These are phyloP conservation scores for Gnaphalium uliginosum DNA, from an alignment of 129 eudicot species.

Conservation along the genomic window DNA sequence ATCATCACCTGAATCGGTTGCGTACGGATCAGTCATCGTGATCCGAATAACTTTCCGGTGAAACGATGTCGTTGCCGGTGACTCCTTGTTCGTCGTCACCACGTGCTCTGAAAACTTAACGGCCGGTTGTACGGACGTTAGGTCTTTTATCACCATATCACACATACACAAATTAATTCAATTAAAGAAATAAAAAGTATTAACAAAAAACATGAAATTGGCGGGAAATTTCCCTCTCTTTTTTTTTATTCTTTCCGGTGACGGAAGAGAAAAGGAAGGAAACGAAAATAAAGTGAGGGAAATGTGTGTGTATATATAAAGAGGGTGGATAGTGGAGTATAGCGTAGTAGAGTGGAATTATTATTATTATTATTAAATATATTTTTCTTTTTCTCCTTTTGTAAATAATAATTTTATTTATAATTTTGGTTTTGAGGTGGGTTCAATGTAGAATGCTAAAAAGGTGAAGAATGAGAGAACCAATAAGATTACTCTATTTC, in stretches of 20 bases:
- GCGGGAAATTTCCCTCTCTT: slow-evolving; percentile 45
- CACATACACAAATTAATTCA: background rate
- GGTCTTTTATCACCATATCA: slow-evolving; percentile 12
- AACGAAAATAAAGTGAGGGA: slow-evolving; percentile 10
- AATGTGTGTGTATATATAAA: slow-evolving; percentile 11
- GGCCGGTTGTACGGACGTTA: slow-evolving; percentile 32
- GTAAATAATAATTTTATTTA: too few relatives aligned
- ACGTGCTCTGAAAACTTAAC: slow-evolving; percentile 52
- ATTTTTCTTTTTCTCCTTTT: too few relatives aligned
- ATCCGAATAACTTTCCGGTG: slow-evolving; percentile 38
- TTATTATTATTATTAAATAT: too few relatives aligned
- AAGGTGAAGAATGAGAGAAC: too few relatives aligned
- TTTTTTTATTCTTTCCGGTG: slow-evolving; percentile 11
- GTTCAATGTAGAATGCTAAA: too few relatives aligned
- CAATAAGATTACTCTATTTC: too few relatives aligned
- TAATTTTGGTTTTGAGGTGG: too few relatives aligned
- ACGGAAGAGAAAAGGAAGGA: slow-evolving; percentile 3
- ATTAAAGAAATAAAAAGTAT: background rate
- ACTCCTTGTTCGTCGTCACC: slow-evolving; percentile 32
- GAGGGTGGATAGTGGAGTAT: background rate
- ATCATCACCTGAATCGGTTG: slow-evolving; percentile 47
- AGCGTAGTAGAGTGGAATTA: background rate
- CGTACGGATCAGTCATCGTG: slow-evolving; percentile 60
- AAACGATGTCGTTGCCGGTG: slow-evolving; percentile 12
- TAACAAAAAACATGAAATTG: slow-evolving; percentile 13